Evolutionary conservation across 129 eudicot species (phyloP), one percentile per base, ranked within the genome.

Genomic region (sunflower (Helianthus annuus)): DNA sequence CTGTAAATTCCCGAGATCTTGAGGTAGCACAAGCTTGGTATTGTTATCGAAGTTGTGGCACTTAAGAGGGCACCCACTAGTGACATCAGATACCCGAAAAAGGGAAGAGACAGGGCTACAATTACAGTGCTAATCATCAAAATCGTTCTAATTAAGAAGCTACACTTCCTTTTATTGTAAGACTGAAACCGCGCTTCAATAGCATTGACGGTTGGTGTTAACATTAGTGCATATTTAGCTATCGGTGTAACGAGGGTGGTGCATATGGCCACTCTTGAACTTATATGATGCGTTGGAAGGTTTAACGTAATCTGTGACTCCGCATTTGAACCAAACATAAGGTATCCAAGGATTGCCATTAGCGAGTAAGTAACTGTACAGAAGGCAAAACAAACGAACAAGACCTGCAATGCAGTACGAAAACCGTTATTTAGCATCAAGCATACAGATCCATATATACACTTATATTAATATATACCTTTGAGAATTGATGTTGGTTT

Each of bases 41-140:
- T 71, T 38, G 84, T 68, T 52, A 88, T 84, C 0, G 97, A 94
- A 60, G 87, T 87, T 9, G 86, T 85, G 11, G 86, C 76, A 53
- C 97, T 94, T 32, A 90, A 66, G 74, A 94, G 86, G 48, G 96
- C 97, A 27, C 98, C 98, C 64, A 94, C 96, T 7, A 94, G 93
- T 19, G 97, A 83, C 96, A 93, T 87, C 4, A 93, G 81, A 54
- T 76, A 63, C 32, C 77, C 96, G 24, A 89, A 93, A 72, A 82
- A 84, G 0, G 98, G 98, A 39, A 93, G 52, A 24, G 85, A 48
- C 12, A 89, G 39, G 12, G 97, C 98, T 22, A 93, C 90, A 9
- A 80, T 17, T 48, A 89, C 81, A 27, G 89, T 88, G 74, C 88
- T 89, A 11, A 83, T 73, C 55, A 85, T 85, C 81, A 93, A 72